Base-by-base conservation (phyloP, 208 protist genomes). In the Blastocrithidia nonstop region DNA sequence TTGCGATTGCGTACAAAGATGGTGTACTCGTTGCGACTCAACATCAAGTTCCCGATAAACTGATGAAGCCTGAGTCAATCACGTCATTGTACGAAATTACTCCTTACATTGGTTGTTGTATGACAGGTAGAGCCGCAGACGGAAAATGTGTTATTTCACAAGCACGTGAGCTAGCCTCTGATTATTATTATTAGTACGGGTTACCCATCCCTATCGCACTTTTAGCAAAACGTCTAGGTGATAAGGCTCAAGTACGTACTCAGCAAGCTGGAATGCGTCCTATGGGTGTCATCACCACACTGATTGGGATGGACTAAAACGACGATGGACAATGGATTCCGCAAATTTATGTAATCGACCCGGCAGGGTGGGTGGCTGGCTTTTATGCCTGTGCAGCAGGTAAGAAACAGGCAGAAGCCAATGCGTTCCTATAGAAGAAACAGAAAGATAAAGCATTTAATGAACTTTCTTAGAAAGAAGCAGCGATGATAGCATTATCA, bases 21-120 rank as follows among this genome's bases (percentile, higher is more conserved):
- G 82, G 63, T 40, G 75, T 74, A 4, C 64, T 95, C 31, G 82
- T 98, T 4, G 86, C 97, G 26, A 97, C 95, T 19, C 95, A 99
- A 66, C 97, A 97, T 65, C 98, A 97, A 60, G 89, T 98, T 24
- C 94, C 92, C 19, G 97, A 99, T 45, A 96, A 91, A 47, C 71
- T 99, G n/a, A 80, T 98, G 52, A 93, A 95, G 17, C 73, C 95
- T 22, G 71, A 73, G 37, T 93, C 95, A 3, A 76, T 99, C 29
- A 97, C 95, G 1, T 80, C 95, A 32, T 76, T 99, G 23, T 98
- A 95, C 57, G 71, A 75, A 24, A 61, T 99, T 19, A 97, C 88
- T 16, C 65, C 79, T 3, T 75, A 61, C 26, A 94, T 98, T 48
- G 97, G 95, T 38, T 88, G 72, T 36, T 95, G 96, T 45, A 85